Evolutionary conservation across 1,284 basidiomycete genomes (phyloP).

Genomic region (Trametes versicolor): DNA sequence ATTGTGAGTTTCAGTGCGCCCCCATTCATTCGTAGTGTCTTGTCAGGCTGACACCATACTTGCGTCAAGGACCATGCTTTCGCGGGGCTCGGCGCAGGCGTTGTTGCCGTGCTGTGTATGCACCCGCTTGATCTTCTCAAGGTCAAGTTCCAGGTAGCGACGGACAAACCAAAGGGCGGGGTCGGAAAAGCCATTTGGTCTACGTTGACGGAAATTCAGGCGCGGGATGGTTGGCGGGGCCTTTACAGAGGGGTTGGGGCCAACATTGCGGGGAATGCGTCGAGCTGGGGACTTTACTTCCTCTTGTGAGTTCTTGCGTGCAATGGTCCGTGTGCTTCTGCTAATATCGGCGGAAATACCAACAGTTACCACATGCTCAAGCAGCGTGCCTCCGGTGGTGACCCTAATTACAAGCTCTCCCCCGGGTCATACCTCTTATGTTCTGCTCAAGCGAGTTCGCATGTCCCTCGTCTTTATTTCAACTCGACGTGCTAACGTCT

Average conservation of each 20-base stretch:
- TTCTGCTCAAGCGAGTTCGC: conserved; percentile 94
- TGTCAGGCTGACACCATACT: conserved; percentile 17
- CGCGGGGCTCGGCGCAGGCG: conserved; percentile 93
- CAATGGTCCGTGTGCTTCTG: not conserved
- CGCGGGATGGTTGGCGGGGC: conserved; percentile 83
- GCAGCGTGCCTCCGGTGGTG: conserved; percentile 70
- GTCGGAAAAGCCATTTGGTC: conserved; percentile 84
- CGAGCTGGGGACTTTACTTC: conserved; percentile 98
- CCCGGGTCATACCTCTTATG: conserved; percentile 89
- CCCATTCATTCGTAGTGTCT: conserved; percentile 3
- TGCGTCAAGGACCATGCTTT: conserved; percentile 86
- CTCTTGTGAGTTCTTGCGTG: conserved; percentile 78
- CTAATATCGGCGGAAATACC: not conserved
- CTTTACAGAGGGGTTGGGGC: conserved; percentile 92
- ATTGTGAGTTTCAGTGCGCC: conserved; percentile 55
- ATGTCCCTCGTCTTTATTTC: conserved; percentile 32
- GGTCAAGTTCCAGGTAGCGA: conserved; percentile 94
- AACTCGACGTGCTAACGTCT: conserved; percentile 29
- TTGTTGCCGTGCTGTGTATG: conserved; percentile 95
- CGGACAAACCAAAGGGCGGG: conserved; percentile 65
- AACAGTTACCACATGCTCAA: conserved; percentile 95
- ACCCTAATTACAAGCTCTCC: conserved; percentile 69
- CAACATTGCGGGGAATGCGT: conserved; percentile 96
- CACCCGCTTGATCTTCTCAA: conserved; percentile 98
- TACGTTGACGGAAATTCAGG: conserved; percentile 80